These are phyloP conservation scores for Pythium insidiosum DNA, from an alignment of 352 stramenopile genomes.

Conservation along the genomic window DNA sequence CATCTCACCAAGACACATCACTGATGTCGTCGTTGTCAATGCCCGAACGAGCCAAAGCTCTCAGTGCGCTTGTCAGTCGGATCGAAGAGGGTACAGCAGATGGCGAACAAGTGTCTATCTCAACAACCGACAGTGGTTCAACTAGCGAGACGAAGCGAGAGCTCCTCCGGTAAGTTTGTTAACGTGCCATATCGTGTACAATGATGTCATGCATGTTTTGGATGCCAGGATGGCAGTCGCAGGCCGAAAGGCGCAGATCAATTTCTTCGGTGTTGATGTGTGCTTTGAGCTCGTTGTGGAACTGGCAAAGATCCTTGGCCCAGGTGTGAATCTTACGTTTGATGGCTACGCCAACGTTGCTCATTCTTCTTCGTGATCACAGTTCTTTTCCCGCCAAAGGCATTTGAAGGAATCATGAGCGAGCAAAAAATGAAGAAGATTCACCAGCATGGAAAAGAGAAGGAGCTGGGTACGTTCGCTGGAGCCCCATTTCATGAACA, in stretches of 20 bases:
- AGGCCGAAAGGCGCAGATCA: conserved; percentile 64
- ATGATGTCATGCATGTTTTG: too few species aligned
- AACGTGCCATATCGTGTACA: not conserved
- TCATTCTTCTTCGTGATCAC: not conserved
- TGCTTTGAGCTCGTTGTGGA: conserved; percentile 72
- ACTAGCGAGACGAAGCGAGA: conserved; percentile 63
- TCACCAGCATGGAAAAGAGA: conserved; percentile 63
- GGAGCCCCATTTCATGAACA: not conserved
- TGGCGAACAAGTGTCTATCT: conserved; percentile 32
- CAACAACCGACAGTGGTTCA: conserved; percentile 17
- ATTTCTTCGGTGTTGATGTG: conserved; percentile 66
- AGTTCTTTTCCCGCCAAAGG: conserved; percentile 61
- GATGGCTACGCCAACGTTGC: not conserved
- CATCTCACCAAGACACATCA: conserved; percentile 1
- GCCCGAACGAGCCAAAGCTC: conserved; percentile 43
- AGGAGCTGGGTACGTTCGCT: conserved; percentile 36
- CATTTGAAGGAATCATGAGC: conserved; percentile 79
- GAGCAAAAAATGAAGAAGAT: conserved; percentile 73
- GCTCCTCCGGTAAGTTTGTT: conserved; percentile 35
- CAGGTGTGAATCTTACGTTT: conserved; percentile 19
- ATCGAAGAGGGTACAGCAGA: conserved; percentile 56
- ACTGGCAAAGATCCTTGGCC: conserved; percentile 45
- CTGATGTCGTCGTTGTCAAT: conserved; percentile 34
- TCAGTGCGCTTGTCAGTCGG: conserved; percentile 40
- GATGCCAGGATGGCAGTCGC: conserved; percentile 47